Evolutionary conservation across 2,329 filamentous ascomycete species (phyloP).

Genomic region (Chrysoporthe austroafricana): DNA sequence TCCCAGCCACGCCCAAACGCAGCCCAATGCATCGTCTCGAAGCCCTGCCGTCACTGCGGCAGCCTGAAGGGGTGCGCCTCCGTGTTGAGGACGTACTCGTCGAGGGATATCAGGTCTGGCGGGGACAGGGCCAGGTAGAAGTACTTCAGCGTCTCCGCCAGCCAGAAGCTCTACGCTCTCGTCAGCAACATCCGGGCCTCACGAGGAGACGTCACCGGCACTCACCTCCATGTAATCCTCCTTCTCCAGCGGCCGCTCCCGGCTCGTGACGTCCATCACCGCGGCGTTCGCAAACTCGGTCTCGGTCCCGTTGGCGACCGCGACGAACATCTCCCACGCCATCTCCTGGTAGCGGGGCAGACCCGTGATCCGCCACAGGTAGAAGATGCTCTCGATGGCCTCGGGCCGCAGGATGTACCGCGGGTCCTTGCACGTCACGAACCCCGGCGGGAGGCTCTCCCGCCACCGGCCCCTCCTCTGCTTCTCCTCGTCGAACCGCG

Average conservation of each 20-base stretch:
- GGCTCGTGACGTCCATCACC: conserved; percentile 52
- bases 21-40: neutral
- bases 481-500: conserved; percentile 33
- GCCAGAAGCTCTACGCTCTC: conserved; percentile 84
- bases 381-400: conserved; percentile 48
- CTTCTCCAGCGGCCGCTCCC: conserved; percentile 37
- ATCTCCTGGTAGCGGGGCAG: conserved; percentile 51
- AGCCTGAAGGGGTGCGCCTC: conserved; percentile 63
- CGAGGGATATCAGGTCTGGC: conserved; percentile 66
- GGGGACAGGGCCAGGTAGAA: conserved; percentile 81
- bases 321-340: conserved; percentile 58
- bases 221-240: conserved; percentile 46
- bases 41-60: conserved; percentile 37
- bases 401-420: conserved; percentile 51
- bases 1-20: neutral
- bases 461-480: conserved; percentile 31
- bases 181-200: neutral
- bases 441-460: conserved; percentile 56
- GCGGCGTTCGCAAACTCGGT: conserved; percentile 54
- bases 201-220: neutral
- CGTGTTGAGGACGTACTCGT: conserved; percentile 70
- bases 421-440: conserved; percentile 58
- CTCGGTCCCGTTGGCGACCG: conserved; percentile 49
- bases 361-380: conserved; percentile 58
- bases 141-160: conserved; percentile 89